Percentiles rank a stretch among this genome's conserved stretches.
These are phyloP conservation scores for Isoetes taiwanensis DNA, from an alignment of 75 land plant genomes.

Conservation along the genomic window DNA sequence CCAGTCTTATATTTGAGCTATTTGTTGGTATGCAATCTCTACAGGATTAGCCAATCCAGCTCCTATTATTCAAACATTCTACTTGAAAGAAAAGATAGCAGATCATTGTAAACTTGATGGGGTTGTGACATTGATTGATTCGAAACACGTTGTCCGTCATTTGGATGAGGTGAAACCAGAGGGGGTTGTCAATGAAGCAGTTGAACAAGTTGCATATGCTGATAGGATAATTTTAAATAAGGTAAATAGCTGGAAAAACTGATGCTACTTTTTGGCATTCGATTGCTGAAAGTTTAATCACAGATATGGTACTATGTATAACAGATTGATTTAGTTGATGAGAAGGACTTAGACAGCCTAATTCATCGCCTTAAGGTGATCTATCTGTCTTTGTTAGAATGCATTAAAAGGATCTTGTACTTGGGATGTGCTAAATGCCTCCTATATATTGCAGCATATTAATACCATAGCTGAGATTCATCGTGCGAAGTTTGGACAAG, in stretches of 20 bases:
- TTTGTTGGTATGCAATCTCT: too few species aligned
- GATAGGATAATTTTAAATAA: conserved; percentile 87
- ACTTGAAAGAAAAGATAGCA: conserved; percentile 65
- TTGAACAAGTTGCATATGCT: conserved; percentile 95
- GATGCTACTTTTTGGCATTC: too few species aligned
- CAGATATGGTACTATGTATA: conserved; percentile 50
- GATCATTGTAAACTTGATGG: conserved; percentile 79
- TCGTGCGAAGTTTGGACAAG: conserved; percentile 52
- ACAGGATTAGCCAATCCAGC: conserved; percentile 94
- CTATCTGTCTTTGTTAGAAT: background rate
- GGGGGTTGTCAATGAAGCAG: conserved; percentile 93
- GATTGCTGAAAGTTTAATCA: conserved; percentile 82
- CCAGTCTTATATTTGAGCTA: too few species aligned
- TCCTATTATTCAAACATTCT: conserved; percentile 92
- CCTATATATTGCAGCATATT: background rate
- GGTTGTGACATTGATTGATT: conserved; percentile 92
- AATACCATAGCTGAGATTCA: conserved; percentile 53
- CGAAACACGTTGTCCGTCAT: conserved; percentile 80
- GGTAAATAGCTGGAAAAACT: conserved; percentile 28
- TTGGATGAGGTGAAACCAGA: conserved; percentile 85
- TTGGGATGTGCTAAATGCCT: conserved; percentile 3
- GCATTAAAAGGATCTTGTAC: background rate
- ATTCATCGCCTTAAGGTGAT: conserved; percentile 50
- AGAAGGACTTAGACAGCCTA: conserved; percentile 38
- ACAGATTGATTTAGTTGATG: conserved; percentile 80